These are phyloP conservation scores for Diaporthe sp. DNA, from an alignment of 2,329 filamentous ascomycete species.

Conservation along the genomic window DNA sequence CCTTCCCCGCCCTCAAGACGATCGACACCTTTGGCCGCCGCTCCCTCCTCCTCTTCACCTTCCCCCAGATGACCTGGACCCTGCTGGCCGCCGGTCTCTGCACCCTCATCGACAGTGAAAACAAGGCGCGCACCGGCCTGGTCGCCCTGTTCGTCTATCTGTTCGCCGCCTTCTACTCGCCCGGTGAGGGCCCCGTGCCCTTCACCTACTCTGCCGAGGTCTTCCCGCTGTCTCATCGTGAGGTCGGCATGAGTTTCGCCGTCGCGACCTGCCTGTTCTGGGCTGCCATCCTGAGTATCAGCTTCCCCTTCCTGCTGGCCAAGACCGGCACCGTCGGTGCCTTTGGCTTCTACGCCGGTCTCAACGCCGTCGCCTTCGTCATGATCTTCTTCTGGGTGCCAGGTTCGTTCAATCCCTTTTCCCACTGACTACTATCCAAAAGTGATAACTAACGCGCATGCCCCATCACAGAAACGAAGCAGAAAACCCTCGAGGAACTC, in stretches of 20 bases:
- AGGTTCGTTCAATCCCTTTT: not conserved
- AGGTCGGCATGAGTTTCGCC: slow-evolving; percentile 79
- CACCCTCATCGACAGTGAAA: slow-evolving; percentile 58
- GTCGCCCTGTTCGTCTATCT: slow-evolving; percentile 61
- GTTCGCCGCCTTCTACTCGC: slow-evolving; percentile 50
- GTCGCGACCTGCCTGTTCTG: slow-evolving; percentile 77
- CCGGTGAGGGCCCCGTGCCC: slow-evolving; percentile 75
- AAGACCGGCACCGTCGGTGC: slow-evolving; percentile 56
- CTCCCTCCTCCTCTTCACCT: slow-evolving; percentile 73
- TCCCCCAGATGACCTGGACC: slow-evolving; percentile 73
- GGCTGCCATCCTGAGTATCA: slow-evolving; percentile 72
- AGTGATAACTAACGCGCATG: not conserved
- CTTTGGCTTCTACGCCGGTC: slow-evolving; percentile 69
- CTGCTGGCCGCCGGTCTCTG: slow-evolving; percentile 69
- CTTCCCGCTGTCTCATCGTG: slow-evolving; percentile 78
- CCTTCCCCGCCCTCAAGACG: slow-evolving; percentile 76
- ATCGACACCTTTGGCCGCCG: slow-evolving; percentile 78
- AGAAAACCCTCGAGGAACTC: slow-evolving; percentile 66
- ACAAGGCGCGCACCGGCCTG: slow-evolving; percentile 55
- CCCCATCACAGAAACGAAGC: slow-evolving; percentile 62
- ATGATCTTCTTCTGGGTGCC: slow-evolving; percentile 72
- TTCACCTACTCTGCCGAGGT: slow-evolving; percentile 80
- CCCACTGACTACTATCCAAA: not conserved
- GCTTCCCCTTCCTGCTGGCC: slow-evolving; percentile 71
- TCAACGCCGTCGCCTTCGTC: slow-evolving; percentile 68